Base-by-base conservation (phyloP, 805 yeast species). In the Huiozyma naganishii region DNA sequence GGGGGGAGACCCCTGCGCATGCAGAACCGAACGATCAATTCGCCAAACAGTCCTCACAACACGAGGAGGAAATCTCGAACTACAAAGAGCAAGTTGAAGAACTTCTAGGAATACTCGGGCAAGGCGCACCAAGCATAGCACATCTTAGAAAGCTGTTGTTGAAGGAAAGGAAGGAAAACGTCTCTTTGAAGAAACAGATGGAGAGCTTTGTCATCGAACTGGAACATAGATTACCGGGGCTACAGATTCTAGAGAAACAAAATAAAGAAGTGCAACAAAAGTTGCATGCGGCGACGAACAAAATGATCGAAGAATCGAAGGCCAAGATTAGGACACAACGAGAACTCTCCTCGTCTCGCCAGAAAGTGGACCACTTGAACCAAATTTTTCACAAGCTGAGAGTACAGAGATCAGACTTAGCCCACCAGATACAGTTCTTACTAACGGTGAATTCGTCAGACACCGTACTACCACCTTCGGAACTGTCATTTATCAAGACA, bases 351-450 rank as follows among this genome's bases (percentile, higher is more conserved):
- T 55, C 57, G n/a, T 27, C 53, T 3, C 37, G 48, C 1, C 42
- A 45, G 4, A 61, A 57, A 43, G 34, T 64, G 1, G 49, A 54
- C 23, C 61, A 63, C 34, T 52, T 67, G 53, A 57, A 72, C 60
- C 36, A 48, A 5, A 62, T 64, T 28, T 61, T 67, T 23, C 47
- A 71, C 27, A 49, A 74, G 5, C 59, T 83, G 48, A 70, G 72
- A 38, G 74, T 72, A 45, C 78, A 81, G 49, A 74, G 81, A 37
- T 65, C 71, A 29, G 97, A 90, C 55, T 66, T 90, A 35, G 84
- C 94, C 6, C 77, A 79, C 37, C 97, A 90, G 59, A 73, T 92
- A n/a, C 86, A 84, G 51, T 73, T 71, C 40, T 69, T 88, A 33
- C 68, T 90, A 34, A 73, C 82, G 11, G n/a, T 40, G 17, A 28